These are phyloP conservation scores for Venustampulla echinocandica DNA, from an alignment of 495 filamentous ascomycete species.

Conservation along the genomic window DNA sequence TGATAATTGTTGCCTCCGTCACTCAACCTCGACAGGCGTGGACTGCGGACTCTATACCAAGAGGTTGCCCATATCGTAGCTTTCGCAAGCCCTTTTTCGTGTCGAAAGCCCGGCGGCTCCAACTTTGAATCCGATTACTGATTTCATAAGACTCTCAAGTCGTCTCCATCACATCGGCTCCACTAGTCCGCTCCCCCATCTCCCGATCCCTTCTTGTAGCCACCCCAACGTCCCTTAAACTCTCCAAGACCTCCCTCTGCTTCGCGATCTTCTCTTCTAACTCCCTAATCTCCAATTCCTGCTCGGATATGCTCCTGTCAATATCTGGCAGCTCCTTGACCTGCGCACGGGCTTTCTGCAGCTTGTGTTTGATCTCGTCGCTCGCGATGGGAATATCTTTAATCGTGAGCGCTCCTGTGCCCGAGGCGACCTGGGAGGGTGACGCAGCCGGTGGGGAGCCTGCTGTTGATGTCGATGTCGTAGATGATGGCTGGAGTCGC, in stretches of 20 bases:
- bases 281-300: conserved; percentile 69
- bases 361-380: conserved; percentile 65
- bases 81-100: too few species aligned
- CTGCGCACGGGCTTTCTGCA: conserved; percentile 64
- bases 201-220: conserved; percentile 25
- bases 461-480: conserved; percentile 11
- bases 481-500: conserved; percentile 42
- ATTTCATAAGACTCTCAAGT: too few species aligned
- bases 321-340: conserved; percentile 68
- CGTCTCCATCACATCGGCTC: too few species aligned
- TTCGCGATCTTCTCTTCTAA: conserved; percentile 57
- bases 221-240: conserved; percentile 34
- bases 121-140: too few species aligned
- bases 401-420: conserved; percentile 23
- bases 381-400: conserved; percentile 72
- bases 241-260: conserved; percentile 47
- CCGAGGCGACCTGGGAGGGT: conserved; percentile 20
- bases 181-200: conserved; percentile 11
- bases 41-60: too few species aligned
- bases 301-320: conserved; percentile 60
- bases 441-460: conserved; percentile 28
- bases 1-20: too few species aligned
- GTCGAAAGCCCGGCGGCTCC: too few species aligned
- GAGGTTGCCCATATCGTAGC: too few species aligned
- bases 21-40: too few species aligned